Base-by-base conservation (phyloP, 2,329 filamentous ascomycete genomes). In the Macrophomina pseudophaseolina region DNA sequence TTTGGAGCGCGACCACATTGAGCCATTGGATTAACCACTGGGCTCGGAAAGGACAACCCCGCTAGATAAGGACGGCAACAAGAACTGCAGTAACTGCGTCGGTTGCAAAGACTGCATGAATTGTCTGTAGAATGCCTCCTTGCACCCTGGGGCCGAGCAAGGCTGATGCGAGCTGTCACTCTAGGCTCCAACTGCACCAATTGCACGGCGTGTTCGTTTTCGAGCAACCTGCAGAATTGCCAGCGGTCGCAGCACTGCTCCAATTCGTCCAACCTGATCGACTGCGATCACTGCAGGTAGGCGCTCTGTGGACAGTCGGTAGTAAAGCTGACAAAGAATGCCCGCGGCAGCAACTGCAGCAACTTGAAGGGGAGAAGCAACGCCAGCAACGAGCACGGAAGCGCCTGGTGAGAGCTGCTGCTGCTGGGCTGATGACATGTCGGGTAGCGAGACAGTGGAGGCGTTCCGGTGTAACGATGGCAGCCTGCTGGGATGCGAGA, bases 241-340 rank as follows among this genome's bases (percentile, higher is more conserved):
- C n/a, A 16, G 14, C 11, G 42, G 9, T 35, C 30, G n/a, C 42
- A 33, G 16, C 30, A 62, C 5, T 62, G 58, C 30, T 62, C 58
- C 42, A 62, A 62, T 18, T n/a, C 28, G 8, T 62, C 14, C 32
- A 62, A 62, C 32, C 18, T 49, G 2, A 18, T 49, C 4, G 30
- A 49, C 11, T 62, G 58, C 58, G 30, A 49, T 9, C n/a, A 62
- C 44, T 62, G 58, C 58, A 62, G 58, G 58, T 62, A 38, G 3
- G 44, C 14, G 5, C 32, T 1, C 46, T 32, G 2, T 33, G 16
- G 3, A 7, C 18, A 18, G 12, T 14, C 6, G 14, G 2, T n/a
- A 5, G 12, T 4, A 14, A 9, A 14, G 32, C 33, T 38, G 33
- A 54, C 8, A 35, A 35, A 33, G 32, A 2, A 33, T 6, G 33